phyloP scores from a whole-genome alignment of 2,329 filamentous ascomycete species.

The Penicillium sp. region DNA sequence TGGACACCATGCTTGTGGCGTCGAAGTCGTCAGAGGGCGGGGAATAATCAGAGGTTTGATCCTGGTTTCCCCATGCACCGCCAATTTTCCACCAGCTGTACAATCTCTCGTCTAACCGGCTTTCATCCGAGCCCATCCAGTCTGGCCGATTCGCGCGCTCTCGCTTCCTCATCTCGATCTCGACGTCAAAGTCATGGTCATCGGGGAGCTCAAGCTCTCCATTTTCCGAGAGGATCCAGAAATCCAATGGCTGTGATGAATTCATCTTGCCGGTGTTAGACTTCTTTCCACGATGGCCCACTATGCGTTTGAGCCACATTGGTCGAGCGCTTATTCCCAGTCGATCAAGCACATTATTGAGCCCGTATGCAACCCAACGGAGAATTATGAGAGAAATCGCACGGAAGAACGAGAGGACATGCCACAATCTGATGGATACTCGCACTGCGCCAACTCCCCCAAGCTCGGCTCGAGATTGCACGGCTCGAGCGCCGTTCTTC shows the following conservation, averaged over 20 bases:
- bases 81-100: conserved; percentile 79
- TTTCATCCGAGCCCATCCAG: conserved; percentile 48
- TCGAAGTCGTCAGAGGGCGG: conserved; percentile 57
- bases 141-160: conserved; percentile 39
- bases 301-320: conserved; percentile 48
- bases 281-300: conserved; percentile 23
- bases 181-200: conserved; percentile 65
- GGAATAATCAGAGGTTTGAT: conserved; percentile 69
- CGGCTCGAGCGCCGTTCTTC: conserved; percentile 27
- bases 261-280: conserved; percentile 10
- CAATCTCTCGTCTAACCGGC: conserved; percentile 61
- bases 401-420: conserved; percentile 64
- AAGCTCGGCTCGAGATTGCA: conserved; percentile 30
- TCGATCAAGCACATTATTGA: conserved; percentile 48
- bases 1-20: conserved; percentile 70
- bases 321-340: conserved; percentile 57
- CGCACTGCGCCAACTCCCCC: conserved; percentile 72
- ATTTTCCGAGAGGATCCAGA: conserved; percentile 47
- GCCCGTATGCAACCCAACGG: conserved; percentile 49
- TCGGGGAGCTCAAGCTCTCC: conserved; percentile 50
- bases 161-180: conserved; percentile 63
- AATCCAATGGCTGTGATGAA: conserved; percentile 36
- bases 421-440: conserved; percentile 65
- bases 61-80: conserved; percentile 74
- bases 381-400: conserved; percentile 61